phyloP scores from a whole-genome alignment of 768 basidiomycete species.

The Leccinum barrowsii region DNA sequence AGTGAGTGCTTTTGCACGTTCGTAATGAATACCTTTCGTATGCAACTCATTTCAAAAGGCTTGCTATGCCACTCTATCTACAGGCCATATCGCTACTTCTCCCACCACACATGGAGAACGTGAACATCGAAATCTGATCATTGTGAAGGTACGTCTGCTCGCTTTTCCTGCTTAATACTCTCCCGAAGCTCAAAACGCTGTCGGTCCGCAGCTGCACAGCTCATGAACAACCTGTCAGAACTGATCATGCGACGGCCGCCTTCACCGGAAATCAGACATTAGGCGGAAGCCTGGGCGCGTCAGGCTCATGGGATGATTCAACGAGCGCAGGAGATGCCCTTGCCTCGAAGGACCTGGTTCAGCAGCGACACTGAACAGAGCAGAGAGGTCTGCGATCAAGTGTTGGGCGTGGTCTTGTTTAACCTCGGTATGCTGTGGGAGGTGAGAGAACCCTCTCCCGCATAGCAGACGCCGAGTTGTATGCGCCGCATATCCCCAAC shows the following conservation, averaged over 20 bases:
- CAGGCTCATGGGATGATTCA: conserved; percentile 42
- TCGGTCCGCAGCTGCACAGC: conserved; percentile 37
- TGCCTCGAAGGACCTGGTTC: conserved; percentile 21
- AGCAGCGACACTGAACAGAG: conserved; percentile 20
- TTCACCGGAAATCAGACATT: conserved; percentile 34
- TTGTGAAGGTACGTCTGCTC: conserved; percentile 50
- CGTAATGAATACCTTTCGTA: background rate
- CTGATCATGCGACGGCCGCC: conserved; percentile 37
- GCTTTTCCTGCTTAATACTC: background rate
- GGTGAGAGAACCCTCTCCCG: conserved; percentile 14
- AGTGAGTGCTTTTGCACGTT: conserved; percentile 22
- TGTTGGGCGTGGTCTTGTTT: conserved; percentile 55
- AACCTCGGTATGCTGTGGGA: conserved; percentile 58
- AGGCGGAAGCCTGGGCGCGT: conserved; percentile 61
- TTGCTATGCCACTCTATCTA: conserved; percentile 62
- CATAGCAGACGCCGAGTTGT: too few species aligned
- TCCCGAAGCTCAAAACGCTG: background rate
- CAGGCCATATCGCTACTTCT: conserved; percentile 62
- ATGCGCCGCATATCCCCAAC: too few species aligned
- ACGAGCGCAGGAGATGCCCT: conserved; percentile 18
- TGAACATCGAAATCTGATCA: conserved; percentile 40
- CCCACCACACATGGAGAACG: conserved; percentile 34
- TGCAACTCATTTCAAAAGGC: conserved; percentile 34
- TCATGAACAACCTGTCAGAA: conserved; percentile 47
- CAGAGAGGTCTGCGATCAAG: conserved; percentile 47